Evolutionary conservation across 768 basidiomycete genomes (phyloP).

Genomic region (Podaxis sp.): DNA sequence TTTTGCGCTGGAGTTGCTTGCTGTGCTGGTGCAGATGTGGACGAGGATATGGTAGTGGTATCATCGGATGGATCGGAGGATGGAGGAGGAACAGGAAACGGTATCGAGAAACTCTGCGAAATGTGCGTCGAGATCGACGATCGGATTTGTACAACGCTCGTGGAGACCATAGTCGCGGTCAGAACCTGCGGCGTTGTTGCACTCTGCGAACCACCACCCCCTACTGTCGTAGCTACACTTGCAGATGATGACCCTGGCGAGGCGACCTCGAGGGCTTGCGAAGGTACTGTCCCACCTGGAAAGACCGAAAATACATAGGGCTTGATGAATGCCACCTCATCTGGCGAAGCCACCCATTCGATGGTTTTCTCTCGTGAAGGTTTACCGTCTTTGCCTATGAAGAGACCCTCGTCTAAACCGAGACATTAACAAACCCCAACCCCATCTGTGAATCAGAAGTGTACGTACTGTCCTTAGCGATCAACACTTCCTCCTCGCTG

Average conservation of each 20-base stretch:
- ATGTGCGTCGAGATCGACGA: conserved; percentile 66
- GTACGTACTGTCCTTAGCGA: conserved; percentile 77
- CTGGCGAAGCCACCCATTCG: conserved; percentile 78
- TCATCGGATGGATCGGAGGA: conserved; percentile 23
- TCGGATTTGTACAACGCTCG: conserved; percentile 66
- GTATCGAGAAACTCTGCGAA: conserved; percentile 50
- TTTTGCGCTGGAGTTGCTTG: conserved; percentile 26
- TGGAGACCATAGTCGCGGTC: conserved; percentile 44
- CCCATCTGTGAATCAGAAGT: neutral
- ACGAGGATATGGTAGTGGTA: conserved; percentile 22
- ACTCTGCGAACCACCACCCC: neutral
- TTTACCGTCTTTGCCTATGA: conserved; percentile 62
- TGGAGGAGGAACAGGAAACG: conserved; percentile 55
- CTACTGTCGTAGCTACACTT: conserved; percentile 11
- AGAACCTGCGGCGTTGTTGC: conserved; percentile 26
- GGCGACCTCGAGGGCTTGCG: conserved; percentile 26
- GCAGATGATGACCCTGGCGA: neutral
- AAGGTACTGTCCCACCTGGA: conserved; percentile 60
- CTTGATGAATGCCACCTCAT: conserved; percentile 79
- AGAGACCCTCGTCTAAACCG: conserved; percentile 61
- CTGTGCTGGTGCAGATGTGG: conserved; percentile 20
- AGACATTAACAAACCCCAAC: neutral
- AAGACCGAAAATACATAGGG: conserved; percentile 80
- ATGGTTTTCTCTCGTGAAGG: conserved; percentile 48
- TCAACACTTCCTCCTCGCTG: conserved; percentile 61